These are phyloP conservation scores for Phlyctochytrium arcticum DNA, from an alignment of 192 early-diverging fungal species.

Conservation along the genomic window DNA sequence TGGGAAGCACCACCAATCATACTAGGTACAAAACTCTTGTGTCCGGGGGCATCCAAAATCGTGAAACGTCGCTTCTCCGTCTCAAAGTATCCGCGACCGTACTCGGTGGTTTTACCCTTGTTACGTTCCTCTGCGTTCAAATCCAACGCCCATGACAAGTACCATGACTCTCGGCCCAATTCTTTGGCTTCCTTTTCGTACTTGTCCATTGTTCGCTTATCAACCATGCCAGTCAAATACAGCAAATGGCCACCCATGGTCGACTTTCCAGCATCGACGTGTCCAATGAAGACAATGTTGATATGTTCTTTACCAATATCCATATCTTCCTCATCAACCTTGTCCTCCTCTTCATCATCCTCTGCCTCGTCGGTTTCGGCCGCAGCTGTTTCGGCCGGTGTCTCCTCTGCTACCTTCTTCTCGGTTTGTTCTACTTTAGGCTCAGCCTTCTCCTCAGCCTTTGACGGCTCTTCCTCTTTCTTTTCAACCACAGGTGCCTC, in stretches of 20 bases:
- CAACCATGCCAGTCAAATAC: conserved; percentile 97
- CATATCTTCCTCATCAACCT: background rate
- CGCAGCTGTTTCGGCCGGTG: background rate
- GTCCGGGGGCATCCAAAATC: conserved; percentile 97
- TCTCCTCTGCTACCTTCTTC: background rate
- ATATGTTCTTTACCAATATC: conserved; percentile 78
- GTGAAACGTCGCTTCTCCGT: conserved; percentile 93
- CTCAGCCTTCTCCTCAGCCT: background rate
- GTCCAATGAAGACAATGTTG: conserved; percentile 98
- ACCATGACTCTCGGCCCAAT: conserved; percentile 95
- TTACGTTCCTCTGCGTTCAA: conserved; percentile 93
- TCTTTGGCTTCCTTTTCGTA: conserved; percentile 99
- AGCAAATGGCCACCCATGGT: conserved; percentile 98
- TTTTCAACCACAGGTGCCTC: background rate
- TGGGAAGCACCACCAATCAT: conserved; percentile 98
- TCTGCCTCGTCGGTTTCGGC: conserved; percentile 34
- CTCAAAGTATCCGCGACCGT: conserved; percentile 97
- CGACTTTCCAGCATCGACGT: conserved; percentile 95
- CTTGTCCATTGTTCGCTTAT: conserved; percentile 99
- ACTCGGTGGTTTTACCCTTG: conserved; percentile 99
- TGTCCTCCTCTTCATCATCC: conserved; percentile 11
- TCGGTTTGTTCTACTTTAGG: conserved; percentile 9
- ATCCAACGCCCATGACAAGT: conserved; percentile 98
- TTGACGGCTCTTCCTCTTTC: background rate
- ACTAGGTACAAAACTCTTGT: conserved; percentile 96